A percentile compares a stretch with the other conserved stretches of the same genome.
Conservation (phyloP, 1,284 basidiomycete species). For the Fomitiporia mediterranea region DNA sequence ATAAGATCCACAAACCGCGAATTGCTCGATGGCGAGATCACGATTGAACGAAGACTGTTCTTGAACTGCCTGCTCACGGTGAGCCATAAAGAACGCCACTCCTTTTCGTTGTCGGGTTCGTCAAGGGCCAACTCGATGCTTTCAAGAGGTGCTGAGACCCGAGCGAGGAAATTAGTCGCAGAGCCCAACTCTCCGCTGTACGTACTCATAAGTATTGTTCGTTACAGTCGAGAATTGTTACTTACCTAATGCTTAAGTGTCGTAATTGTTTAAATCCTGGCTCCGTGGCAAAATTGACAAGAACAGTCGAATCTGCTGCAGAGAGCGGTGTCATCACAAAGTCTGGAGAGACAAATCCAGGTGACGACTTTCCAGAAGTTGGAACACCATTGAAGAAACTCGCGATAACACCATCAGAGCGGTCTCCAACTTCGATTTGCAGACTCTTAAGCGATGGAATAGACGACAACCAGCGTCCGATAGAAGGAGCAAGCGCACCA, state of each 20-base stretch:
- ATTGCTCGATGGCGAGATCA: constrained; percentile 54
- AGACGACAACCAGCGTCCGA: constrained; percentile 65
- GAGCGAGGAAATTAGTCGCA: constrained; percentile 63
- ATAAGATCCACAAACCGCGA: constrained; percentile 64
- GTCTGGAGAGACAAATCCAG: constrained; percentile 62
- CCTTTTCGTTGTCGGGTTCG: constrained; percentile 63
- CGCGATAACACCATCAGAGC: constrained; percentile 61
- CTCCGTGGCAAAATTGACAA: constrained; percentile 25
- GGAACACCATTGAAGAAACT: constrained; percentile 68
- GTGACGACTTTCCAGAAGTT: constrained; percentile 37
- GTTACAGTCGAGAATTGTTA: no score
- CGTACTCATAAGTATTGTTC: no score
- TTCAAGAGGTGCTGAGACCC: constrained; percentile 54
- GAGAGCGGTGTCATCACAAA: constrained; percentile 63
- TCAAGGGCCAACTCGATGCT: constrained; percentile 69
- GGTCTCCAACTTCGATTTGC: constrained; percentile 64
- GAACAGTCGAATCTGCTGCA: constrained; percentile 44
- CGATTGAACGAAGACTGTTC: constrained; percentile 51
- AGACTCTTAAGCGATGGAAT: constrained; percentile 55
- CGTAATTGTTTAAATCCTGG: constrained; percentile 51
- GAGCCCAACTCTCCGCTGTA: constrained; percentile 57
- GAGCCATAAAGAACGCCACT: constrained; percentile 65
- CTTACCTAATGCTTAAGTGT: constrained; percentile 48
- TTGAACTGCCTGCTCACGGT: constrained; percentile 59
- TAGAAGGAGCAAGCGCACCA: constrained; percentile 56